Evolutionary conservation across 2,329 filamentous ascomycete species (phyloP).

Genomic region (Camillea tinctor): DNA sequence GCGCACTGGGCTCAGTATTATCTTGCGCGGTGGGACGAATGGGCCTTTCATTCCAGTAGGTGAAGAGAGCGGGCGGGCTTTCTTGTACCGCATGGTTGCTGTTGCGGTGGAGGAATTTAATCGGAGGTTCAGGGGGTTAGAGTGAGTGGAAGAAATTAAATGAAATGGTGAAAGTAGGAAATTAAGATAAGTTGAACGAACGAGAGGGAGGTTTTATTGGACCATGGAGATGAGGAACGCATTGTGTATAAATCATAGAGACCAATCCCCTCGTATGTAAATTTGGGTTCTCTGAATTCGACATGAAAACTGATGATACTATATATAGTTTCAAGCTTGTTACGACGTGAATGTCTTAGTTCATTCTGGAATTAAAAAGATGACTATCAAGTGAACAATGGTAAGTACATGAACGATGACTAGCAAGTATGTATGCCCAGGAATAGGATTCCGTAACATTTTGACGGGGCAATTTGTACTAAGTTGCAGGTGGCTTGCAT

Average conservation of each 20-base stretch:
- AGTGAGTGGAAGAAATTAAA: slow-evolving; percentile 21
- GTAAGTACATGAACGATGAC: no score
- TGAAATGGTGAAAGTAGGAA: neutral
- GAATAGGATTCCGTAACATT: no score
- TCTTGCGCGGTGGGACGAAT: slow-evolving; percentile 84
- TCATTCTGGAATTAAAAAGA: neutral
- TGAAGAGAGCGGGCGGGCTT: slow-evolving; percentile 72
- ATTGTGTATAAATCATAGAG: neutral
- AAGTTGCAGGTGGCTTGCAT: no score
- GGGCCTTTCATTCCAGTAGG: slow-evolving; percentile 92
- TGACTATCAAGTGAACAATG: neutral
- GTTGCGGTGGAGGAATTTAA: slow-evolving; percentile 68
- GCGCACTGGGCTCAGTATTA: slow-evolving; percentile 86
- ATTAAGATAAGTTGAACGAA: neutral
- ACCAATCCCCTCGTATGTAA: neutral
- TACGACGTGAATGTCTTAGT: no score
- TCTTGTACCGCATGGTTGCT: slow-evolving; percentile 64
- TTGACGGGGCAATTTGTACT: no score
- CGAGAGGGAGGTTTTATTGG: neutral
- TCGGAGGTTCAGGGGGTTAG: slow-evolving; percentile 52
- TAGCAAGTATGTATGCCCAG: no score
- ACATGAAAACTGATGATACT: neutral
- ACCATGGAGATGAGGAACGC: neutral
- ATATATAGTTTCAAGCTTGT: no score
- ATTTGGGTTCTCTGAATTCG: neutral